Evolutionary conservation across 805 yeast genomes (phyloP), one percentile per base, ranked within the genome.

Genomic region (Candida hispaniensis): DNA sequence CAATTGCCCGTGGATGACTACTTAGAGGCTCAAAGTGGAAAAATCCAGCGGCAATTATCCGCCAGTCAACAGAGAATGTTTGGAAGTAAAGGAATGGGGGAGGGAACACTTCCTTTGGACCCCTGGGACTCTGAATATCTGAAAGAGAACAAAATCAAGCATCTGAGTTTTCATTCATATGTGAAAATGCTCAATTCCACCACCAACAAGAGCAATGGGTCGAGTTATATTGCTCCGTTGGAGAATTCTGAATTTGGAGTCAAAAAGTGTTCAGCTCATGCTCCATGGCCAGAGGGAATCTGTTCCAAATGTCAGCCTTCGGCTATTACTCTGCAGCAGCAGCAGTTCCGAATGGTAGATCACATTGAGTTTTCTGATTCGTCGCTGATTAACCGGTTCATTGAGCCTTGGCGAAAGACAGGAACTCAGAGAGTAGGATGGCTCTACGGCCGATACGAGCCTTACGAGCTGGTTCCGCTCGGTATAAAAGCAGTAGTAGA

Each of bases 241-340:
- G 68, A 75, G 13, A 79, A 75, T 48, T 79, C 88, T 2, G 61
- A 72, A 48, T 91, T 67, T 52, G 58, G 61, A 35, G 81, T 88
- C 18, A 62, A 66, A 36, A 48, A 50, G 26, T 58, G 66, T 9
- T 66, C 72, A 25, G 94, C 94, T 0, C 98, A 88, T 55, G 73
- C 76, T 22, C 88, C 94, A 6, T 91, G 94, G 83, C 97, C 98
- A 1, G 67, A 63, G 34, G 95, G 96, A 1, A 85, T 91, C 46
- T 88, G 98, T 51, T 80, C 94, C 10, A 82, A 85, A 56, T 88
- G 98, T 58, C 97, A 88, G 56, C 97, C 98, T 1, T 75, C 94
- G 1, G 91, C 95, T 0, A 82, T 91, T 41, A 86, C 97, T 0
- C 63, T 91, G 43, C 93, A 79, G 55, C 85, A 75, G 55, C 98